phyloP scores from a whole-genome alignment of 805 yeast species.

The Candida easanensis region DNA sequence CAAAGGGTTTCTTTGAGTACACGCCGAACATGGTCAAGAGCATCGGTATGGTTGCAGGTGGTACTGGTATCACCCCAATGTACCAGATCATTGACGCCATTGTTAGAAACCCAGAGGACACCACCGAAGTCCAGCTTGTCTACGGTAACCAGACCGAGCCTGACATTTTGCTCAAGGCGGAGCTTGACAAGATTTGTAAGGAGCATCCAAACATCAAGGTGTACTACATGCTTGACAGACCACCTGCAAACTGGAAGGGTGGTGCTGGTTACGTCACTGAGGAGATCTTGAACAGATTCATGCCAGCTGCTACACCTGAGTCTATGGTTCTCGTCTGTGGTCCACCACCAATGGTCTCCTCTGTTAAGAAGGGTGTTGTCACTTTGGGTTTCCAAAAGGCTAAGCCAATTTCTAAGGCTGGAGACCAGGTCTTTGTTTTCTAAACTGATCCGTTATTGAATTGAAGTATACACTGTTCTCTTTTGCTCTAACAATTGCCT shows the following conservation, averaged over 20 bases:
- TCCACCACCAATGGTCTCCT: slow-evolving; percentile 88
- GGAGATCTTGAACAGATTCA: slow-evolving; percentile 60
- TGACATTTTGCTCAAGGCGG: slow-evolving; percentile 78
- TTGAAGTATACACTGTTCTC: background rate
- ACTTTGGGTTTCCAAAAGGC: slow-evolving; percentile 78
- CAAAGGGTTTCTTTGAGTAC: slow-evolving; percentile 86
- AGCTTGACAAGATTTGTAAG: slow-evolving; percentile 64
- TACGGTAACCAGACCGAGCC: slow-evolving; percentile 80
- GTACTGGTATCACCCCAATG: slow-evolving; percentile 97
- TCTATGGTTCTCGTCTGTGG: slow-evolving; percentile 84
- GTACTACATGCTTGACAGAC: slow-evolving; percentile 70
- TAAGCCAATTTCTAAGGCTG: slow-evolving; percentile 83
- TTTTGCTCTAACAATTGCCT: background rate
- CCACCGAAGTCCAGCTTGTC: slow-evolving; percentile 67
- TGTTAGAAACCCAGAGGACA: slow-evolving; percentile 71
- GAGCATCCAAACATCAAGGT: slow-evolving; percentile 60
- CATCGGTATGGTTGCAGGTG: slow-evolving; percentile 93
- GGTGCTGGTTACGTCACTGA: slow-evolving; percentile 77
- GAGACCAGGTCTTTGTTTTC: slow-evolving; percentile 87
- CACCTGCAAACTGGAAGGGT: slow-evolving; percentile 71
- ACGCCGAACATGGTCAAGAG: slow-evolving; percentile 71
- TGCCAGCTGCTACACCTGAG: slow-evolving; percentile 60
- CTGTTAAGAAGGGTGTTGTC: slow-evolving; percentile 76
- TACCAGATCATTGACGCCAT: slow-evolving; percentile 86
- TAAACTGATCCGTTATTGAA: slow-evolving; percentile 30